Base-by-base conservation (phyloP, 2,329 filamentous ascomycete genomes). In the Diaporthe caulivora region DNA sequence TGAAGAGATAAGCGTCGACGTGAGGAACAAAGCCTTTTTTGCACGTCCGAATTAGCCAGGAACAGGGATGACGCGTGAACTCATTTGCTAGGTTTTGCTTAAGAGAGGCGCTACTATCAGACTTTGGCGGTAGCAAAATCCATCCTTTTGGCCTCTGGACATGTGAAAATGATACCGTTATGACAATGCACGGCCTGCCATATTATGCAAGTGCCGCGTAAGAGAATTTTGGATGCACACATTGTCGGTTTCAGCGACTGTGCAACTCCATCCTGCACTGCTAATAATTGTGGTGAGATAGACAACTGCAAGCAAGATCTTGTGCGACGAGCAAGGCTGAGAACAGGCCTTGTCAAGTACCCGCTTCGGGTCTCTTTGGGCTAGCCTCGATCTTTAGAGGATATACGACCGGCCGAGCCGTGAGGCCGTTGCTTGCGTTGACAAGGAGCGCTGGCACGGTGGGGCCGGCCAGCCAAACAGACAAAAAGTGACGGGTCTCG, bases 271-370 rank as follows among this genome's bases (percentile, higher is more conserved):
- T 10, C 21, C 47, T 51, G 44, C 29, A 24, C 26, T 24, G 17
- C 11, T 40, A 34, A 37, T 24, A 31, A 21, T 26, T 40, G 62
- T 53, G 15, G 47, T 53, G 15, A 67, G 31, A 67, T 31, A 53
- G 29, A 6, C 44, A 24, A 31, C 51, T 67, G 62, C 62, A 67
- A 53, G 62, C 62, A 67, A 67, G 62, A 67, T 67, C 47, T 67
- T 53, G 62, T 67, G 47, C 31, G n/a, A 67, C 62, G 47, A 67
- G 62, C 47, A 67, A 53, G 62, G 62, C 62, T 67, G 62, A 67
- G 62, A 9, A 53, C 62, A 17, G 47, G 29, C 15, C 44, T 26
- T 37, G 44, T 24, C 29, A 34, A 1, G 21, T 53, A 53, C 47
- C 29, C 40, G 51, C 29, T 29, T 53, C 4, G n/a, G 62, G 31